Percentiles rank a stretch among this genome's conserved stretches.
Evolutionary conservation across 192 early-diverging fungal species (phyloP).

Genomic region (Phlyctochytrium arcticum): DNA sequence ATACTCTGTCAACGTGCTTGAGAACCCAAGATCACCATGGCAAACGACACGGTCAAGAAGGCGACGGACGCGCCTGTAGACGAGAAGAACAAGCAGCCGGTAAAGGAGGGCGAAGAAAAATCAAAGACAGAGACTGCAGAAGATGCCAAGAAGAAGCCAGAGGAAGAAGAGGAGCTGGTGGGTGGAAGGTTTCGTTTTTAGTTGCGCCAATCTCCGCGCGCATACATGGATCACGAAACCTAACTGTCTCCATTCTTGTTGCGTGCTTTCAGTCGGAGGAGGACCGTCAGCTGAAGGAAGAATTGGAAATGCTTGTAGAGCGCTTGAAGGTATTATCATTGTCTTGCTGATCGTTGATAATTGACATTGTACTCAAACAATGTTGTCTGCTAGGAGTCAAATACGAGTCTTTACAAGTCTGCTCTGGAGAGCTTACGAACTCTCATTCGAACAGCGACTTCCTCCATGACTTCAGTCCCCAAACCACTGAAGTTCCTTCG

Average conservation of each 20-base stretch:
- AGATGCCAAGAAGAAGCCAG: conserved; percentile 21
- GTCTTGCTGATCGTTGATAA: background rate
- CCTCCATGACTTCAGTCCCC: conserved; percentile 99
- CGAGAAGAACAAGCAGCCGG: background rate
- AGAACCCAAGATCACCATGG: background rate
- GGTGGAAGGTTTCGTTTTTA: background rate
- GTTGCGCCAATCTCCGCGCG: background rate
- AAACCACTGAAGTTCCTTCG: conserved; percentile 97
- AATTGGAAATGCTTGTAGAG: conserved; percentile 93
- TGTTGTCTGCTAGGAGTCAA: conserved; percentile 59
- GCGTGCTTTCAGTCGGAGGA: conserved; percentile 78
- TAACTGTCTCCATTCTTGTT: background rate
- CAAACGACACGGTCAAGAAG: background rate
- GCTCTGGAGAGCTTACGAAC: conserved; percentile 85
- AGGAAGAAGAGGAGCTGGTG: conserved; percentile 25
- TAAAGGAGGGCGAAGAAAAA: conserved; percentile 3
- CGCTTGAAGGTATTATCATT: conserved; percentile 74
- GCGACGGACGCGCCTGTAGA: background rate
- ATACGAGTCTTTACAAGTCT: conserved; percentile 72
- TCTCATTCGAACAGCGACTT: conserved; percentile 87
- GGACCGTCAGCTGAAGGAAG: conserved; percentile 86
- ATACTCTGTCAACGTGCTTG: background rate
- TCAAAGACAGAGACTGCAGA: conserved; percentile 11
- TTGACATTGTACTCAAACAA: conserved; percentile 1
- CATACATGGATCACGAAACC: background rate